phyloP scores from a whole-genome alignment of 805 yeast species.

The Hagleromyces aurorensis region DNA sequence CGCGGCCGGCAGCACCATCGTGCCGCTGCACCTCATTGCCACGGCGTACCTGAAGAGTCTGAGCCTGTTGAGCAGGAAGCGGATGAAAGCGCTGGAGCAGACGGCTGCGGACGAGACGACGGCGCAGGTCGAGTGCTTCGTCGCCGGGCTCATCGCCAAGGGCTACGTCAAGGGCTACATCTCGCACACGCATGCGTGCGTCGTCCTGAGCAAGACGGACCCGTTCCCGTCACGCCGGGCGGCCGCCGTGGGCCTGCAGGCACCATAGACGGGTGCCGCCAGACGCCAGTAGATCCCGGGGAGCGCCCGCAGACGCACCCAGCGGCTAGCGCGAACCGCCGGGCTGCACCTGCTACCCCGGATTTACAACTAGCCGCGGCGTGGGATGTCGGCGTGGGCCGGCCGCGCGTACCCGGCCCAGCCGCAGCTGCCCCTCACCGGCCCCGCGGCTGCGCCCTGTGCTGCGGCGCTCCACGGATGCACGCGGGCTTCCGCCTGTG shows the following conservation, averaged over 20 bases:
- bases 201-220: slow-evolving; percentile 66
- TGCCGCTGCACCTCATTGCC: slow-evolving; percentile 12
- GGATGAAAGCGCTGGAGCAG: slow-evolving; percentile 7
- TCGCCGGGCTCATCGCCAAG: slow-evolving; percentile 56
- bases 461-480: no score
- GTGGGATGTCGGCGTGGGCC: slow-evolving; percentile 1
- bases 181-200: slow-evolving; percentile 63
- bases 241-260: slow-evolving; percentile 3
- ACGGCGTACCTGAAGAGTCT: slow-evolving; percentile 5
- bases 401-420: slow-evolving; percentile 1
- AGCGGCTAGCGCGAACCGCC: no score
- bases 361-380: slow-evolving; percentile 1
- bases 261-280: no score
- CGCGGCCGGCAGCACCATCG: slow-evolving; percentile 23
- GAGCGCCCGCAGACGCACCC: slow-evolving; percentile 1
- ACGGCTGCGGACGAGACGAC: slow-evolving; percentile 11
- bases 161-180: slow-evolving; percentile 71
- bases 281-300: slow-evolving; percentile 1
- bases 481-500: no score
- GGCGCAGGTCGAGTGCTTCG: slow-evolving; percentile 59
- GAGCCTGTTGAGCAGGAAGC: slow-evolving; percentile 5
- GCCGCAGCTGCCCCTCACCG: no score
- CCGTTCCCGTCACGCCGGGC: slow-evolving; percentile 57
- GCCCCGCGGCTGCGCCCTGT: no score
- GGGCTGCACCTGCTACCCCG: slow-evolving; percentile 1